These are phyloP conservation scores for Boletus subcaerulescens DNA, from an alignment of 768 basidiomycete genomes.

Conservation along the genomic window DNA sequence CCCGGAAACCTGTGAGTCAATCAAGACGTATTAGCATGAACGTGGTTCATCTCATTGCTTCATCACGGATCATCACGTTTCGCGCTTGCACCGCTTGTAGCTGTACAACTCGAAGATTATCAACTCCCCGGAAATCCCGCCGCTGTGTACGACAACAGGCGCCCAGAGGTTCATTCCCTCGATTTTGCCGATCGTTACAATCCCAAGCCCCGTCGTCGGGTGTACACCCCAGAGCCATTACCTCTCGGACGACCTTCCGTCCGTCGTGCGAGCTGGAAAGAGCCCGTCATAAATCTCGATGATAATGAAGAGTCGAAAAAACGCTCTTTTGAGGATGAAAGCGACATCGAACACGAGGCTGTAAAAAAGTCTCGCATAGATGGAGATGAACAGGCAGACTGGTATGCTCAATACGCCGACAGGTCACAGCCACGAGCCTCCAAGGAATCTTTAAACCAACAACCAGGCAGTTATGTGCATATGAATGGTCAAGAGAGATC, in stretches of 20 bases:
- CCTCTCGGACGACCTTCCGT: conserved; percentile 19
- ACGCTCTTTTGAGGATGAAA: conserved; percentile 44
- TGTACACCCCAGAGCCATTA: conserved; percentile 3
- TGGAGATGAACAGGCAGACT: conserved; percentile 45
- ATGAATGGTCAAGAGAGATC: conserved; percentile 44
- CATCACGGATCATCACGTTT: conserved; percentile 21
- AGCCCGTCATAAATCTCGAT: conserved; percentile 21
- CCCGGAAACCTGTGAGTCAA: conserved; percentile 46
- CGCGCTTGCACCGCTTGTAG: conserved; percentile 23
- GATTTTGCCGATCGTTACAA: conserved; percentile 40
- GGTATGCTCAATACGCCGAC: conserved; percentile 34
- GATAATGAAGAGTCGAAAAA: conserved; percentile 35
- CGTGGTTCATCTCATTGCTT: conserved; percentile 27
- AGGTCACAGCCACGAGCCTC: conserved; percentile 38
- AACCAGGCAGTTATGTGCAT: conserved; percentile 39
- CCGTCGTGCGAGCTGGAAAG: conserved; percentile 33
- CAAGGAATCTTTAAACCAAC: conserved; percentile 47
- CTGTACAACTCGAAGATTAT: conserved; percentile 16
- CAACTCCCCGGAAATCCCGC: conserved; percentile 17
- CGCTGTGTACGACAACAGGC: conserved; percentile 16
- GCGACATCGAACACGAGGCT: conserved; percentile 40
- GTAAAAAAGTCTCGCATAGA: conserved; percentile 56
- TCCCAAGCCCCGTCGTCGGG: conserved; percentile 23
- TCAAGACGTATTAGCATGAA: conserved; percentile 17
- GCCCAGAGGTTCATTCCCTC: conserved; percentile 15